Base-by-base conservation (phyloP, 139 green algal genomes). In the Yamagishiella unicocca region DNA sequence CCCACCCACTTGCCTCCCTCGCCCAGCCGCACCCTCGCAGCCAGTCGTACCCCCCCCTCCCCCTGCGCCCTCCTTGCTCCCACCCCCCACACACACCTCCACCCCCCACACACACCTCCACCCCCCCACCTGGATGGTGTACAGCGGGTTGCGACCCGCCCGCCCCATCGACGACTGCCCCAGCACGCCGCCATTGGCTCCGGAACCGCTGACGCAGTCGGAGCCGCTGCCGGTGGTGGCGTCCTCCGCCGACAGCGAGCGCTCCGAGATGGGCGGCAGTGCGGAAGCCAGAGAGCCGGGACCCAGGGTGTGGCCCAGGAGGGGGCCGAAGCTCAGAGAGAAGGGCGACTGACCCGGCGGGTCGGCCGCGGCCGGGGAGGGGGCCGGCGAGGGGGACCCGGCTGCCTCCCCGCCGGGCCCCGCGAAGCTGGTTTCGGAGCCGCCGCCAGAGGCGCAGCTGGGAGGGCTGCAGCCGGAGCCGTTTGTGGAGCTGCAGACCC, bases 171-270 rank as follows among this genome's bases (percentile, higher is more conserved):
- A 64, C 45, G 8, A 7, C 29, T 45, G 72, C 72, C n/a, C 45
- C 72, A 4, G 42, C 42, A 40, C 21, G 29, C 67, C 22, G 58
- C 14, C 58, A 22, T 24, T 27, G 58, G 22, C 58, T 6, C 22
- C 58, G 17, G 14, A 58, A 12, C 17, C 50, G 50, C 50, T 17
- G 50, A n/a, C n/a, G n/a, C n/a, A 74, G n/a, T 29, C 33, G 31
- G 7, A 25, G 42, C 22, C 25, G 71, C 29, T 29, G 38, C 71
- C 35, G 38, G 27, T 61, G 8, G 45, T 42, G 6, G 73, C 45
- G 73, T 82, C 76, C 17, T 84, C 76, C 37, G 76, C 76, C 14
- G 54, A 72, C 46, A 84, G 27, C 1, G 54, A 72, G 2, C 76
- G 54, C 54, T 84, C 76, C 7, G 35, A 17, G 31, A 84, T 72